Base-by-base conservation (phyloP, 2,329 filamentous ascomycete genomes). In the Fusarium fracticaudum region DNA sequence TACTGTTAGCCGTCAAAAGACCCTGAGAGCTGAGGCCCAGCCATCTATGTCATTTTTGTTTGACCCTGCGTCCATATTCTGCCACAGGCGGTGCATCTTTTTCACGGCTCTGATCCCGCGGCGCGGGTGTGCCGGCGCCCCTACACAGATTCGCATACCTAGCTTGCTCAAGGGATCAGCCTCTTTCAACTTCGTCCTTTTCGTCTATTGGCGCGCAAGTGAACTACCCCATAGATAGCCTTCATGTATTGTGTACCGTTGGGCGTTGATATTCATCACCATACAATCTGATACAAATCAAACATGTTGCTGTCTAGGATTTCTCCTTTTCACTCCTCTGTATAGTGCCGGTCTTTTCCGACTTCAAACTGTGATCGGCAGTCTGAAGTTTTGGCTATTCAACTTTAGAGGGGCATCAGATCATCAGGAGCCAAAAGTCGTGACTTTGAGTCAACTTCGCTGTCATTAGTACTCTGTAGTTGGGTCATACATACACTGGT, bases 131-230 rank as follows among this genome's bases (percentile, higher is more conserved):
- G n/a, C 60, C 59, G 47, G 18, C 29, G 31, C 33, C 59, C 58
- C 45, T 47, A 54, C 53, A 71, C 47, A 70, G 47, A 66, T 54
- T 65, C 33, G 43, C 29, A 45, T 38, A 24, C 37, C 40, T 73
- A 60, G 59, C 54, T 67, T 63, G 44, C 33, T 41, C 14, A 37
- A 71, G 31, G 31, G 71, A 74, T 73, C 67, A 62, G 58, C 67
- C 37, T 60, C 48, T 53, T 50, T 44, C 35, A 33, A 38, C 44
- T 48, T 53, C 35, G 33, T 69, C 31, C 60, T 53, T 40, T 37
- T 33, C 38, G 33, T 69, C 51, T 20, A 74, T 74, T 74, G 72
- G 72, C 47, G 72, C 72, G 72, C 71, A 72, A 74, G 43, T 64
- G 31, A 18, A 24, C n/a, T 44, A 29, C 35, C 29, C 47, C 50